Conservation (phyloP, 139 green algal species). For the Mesotaenium endlicherianum region DNA sequence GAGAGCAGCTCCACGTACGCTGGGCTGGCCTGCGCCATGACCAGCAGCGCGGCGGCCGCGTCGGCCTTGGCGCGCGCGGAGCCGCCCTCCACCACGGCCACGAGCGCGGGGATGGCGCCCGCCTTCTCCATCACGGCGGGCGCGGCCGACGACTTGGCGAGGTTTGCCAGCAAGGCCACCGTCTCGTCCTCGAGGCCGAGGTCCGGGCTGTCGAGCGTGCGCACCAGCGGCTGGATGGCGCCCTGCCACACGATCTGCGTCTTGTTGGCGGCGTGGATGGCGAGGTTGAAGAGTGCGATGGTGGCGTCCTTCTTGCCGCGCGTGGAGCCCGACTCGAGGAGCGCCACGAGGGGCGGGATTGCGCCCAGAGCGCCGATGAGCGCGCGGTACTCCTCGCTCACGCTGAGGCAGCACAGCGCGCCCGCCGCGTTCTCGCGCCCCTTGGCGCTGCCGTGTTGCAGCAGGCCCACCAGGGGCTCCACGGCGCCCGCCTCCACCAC, state of each 20-base stretch:
- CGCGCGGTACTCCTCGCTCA: background rate
- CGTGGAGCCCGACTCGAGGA: background rate
- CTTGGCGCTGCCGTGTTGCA: background rate
- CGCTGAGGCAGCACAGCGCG: background rate
- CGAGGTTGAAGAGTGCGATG: conserved; percentile 30
- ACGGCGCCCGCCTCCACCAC: conserved; percentile 16
- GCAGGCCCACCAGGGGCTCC: background rate
- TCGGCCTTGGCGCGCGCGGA: conserved; percentile 1
- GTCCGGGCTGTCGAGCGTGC: background rate
- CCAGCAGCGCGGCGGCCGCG: conserved; percentile 16
- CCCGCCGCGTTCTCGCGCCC: conserved; percentile 6
- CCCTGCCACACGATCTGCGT: background rate
- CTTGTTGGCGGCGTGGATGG: background rate
- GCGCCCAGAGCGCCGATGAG: background rate
- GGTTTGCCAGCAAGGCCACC: background rate
- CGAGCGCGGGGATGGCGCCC: conserved; percentile 4
- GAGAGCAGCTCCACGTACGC: background rate
- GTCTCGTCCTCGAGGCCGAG: conserved; percentile 14
- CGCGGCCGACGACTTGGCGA: background rate
- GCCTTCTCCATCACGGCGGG: background rate
- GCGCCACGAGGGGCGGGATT: conserved; percentile 16
- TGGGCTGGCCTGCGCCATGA: background rate
- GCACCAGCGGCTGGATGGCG: conserved; percentile 9
- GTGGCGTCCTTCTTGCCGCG: conserved; percentile 27
- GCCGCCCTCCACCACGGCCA: conserved; percentile 16